Percentiles rank a stretch among this genome's conserved stretches.
These are phyloP conservation scores for Colletotrichum cereale DNA, from an alignment of 2,329 filamentous ascomycete genomes.

Conservation along the genomic window DNA sequence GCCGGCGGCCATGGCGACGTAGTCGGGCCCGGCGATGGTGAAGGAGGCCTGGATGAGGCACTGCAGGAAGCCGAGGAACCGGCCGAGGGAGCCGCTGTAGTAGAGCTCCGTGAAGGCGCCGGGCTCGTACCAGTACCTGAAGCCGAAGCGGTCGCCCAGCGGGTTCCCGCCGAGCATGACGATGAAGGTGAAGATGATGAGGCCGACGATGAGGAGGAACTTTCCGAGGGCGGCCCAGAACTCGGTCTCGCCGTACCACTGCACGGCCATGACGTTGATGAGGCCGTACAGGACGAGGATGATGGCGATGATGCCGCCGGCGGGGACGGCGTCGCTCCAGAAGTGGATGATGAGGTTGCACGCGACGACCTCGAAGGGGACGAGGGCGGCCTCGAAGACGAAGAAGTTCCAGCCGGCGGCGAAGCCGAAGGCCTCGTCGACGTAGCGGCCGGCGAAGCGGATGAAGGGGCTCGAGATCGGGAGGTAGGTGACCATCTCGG, in stretches of 20 bases:
- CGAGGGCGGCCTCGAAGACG: conserved; percentile 75
- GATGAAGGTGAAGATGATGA: conserved; percentile 83
- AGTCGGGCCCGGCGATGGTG: conserved; percentile 66
- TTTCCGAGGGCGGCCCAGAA: conserved; percentile 82
- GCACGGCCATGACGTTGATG: conserved; percentile 79
- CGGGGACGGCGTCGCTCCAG: conserved; percentile 72
- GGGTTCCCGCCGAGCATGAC: conserved; percentile 89
- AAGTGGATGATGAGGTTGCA: conserved; percentile 73
- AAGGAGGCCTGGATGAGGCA: conserved; percentile 80
- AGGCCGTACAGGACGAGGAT: conserved; percentile 58
- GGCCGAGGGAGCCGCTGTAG: conserved; percentile 74
- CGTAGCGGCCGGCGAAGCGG: conserved; percentile 79
- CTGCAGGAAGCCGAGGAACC: conserved; percentile 80
- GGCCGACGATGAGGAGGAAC: conserved; percentile 76
- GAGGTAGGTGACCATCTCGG: conserved; percentile 82
- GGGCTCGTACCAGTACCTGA: conserved; percentile 74
- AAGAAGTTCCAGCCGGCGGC: conserved; percentile 82
- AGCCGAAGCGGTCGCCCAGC: conserved; percentile 77
- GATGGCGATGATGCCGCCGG: conserved; percentile 72
- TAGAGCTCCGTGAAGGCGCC: conserved; percentile 79
- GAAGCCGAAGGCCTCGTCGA: conserved; percentile 81
- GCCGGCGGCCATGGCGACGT: conserved; percentile 70
- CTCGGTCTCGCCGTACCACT: conserved; percentile 82
- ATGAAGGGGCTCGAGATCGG: conserved; percentile 85
- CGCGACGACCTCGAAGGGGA: conserved; percentile 76